Evolutionary conservation across 2,329 filamentous ascomycete genomes (phyloP).

Genomic region (Fusarium proliferatum): DNA sequence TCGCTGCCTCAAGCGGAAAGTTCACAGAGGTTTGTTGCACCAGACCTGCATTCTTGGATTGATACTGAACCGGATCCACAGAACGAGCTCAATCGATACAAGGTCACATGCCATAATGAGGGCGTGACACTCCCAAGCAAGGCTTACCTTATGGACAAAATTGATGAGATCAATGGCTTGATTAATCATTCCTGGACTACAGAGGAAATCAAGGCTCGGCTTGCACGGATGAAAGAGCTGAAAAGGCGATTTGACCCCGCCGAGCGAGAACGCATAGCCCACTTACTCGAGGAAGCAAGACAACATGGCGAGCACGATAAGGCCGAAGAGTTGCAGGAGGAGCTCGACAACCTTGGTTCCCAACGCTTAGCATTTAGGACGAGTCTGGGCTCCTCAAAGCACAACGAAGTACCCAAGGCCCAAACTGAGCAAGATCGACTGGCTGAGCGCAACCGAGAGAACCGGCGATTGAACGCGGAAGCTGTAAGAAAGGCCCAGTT

Average conservation of each 20-base stretch:
- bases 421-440: slow-evolving; percentile 82
- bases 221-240: slow-evolving; percentile 76
- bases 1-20: slow-evolving; percentile 84
- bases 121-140: slow-evolving; percentile 80
- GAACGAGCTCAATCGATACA: slow-evolving; percentile 84
- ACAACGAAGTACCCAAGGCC: slow-evolving; percentile 59
- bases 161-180: slow-evolving; percentile 82
- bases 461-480: slow-evolving; percentile 86
- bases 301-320: slow-evolving; percentile 70
- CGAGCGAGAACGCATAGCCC: slow-evolving; percentile 74
- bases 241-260: slow-evolving; percentile 73
- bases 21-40: slow-evolving; percentile 78
- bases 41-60: background rate
- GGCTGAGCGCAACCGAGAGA: slow-evolving; percentile 84
- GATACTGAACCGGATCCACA: slow-evolving; percentile 52
- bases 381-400: slow-evolving; percentile 66
- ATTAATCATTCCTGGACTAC: slow-evolving; percentile 86
- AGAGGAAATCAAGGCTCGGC: slow-evolving; percentile 81
- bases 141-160: slow-evolving; percentile 74
- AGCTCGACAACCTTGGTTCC: slow-evolving; percentile 71
- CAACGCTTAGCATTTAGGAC: slow-evolving; percentile 81
- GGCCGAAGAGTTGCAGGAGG: slow-evolving; percentile 65
- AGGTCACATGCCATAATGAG: slow-evolving; percentile 78
- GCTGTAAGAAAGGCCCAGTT: slow-evolving; percentile 91
- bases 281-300: slow-evolving; percentile 74